Conservation (phyloP, 192 early-diverging fungal species). For the Umbelopsis vinacea region DNA sequence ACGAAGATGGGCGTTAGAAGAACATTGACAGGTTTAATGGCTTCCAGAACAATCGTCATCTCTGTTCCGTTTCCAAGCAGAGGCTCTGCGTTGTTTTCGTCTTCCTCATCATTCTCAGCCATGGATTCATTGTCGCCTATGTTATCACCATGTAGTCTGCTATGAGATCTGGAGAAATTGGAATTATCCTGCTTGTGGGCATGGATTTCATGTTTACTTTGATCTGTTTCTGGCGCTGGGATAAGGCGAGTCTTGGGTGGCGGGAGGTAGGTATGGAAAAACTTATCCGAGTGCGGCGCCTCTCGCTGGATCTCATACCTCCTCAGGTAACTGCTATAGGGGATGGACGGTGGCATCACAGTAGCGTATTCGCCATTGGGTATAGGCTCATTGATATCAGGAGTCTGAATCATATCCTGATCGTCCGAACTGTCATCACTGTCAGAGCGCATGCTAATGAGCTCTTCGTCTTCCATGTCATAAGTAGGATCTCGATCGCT, state of each 20-base stretch:
- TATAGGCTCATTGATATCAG: background rate
- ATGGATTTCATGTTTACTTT: background rate
- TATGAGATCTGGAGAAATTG: slow-evolving; percentile 17
- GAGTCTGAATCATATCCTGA: background rate
- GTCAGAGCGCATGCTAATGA: slow-evolving; percentile 25
- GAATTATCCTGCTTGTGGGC: background rate
- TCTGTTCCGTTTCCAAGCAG: slow-evolving; percentile 39
- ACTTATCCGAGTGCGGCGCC: slow-evolving; percentile 2
- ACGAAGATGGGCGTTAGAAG: slow-evolving; percentile 72
- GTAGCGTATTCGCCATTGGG: background rate
- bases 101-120: slow-evolving; percentile 4
- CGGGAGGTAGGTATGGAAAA: slow-evolving; percentile 51
- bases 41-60: slow-evolving; percentile 55
- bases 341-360: slow-evolving; percentile 52
- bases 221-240: slow-evolving; percentile 15
- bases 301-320: slow-evolving; percentile 46
- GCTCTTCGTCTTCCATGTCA: slow-evolving; percentile 21
- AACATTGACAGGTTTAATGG: slow-evolving; percentile 58
- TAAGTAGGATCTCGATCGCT: background rate
- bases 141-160: slow-evolving; percentile 3
- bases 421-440: slow-evolving; percentile 21
- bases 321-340: slow-evolving; percentile 61
- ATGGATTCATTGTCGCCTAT: background rate
- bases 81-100: slow-evolving; percentile 11
- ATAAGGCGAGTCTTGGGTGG: slow-evolving; percentile 50